phyloP scores from a whole-genome alignment of 2,329 filamentous ascomycete species.

The Coccinonectria pachysandricola region DNA sequence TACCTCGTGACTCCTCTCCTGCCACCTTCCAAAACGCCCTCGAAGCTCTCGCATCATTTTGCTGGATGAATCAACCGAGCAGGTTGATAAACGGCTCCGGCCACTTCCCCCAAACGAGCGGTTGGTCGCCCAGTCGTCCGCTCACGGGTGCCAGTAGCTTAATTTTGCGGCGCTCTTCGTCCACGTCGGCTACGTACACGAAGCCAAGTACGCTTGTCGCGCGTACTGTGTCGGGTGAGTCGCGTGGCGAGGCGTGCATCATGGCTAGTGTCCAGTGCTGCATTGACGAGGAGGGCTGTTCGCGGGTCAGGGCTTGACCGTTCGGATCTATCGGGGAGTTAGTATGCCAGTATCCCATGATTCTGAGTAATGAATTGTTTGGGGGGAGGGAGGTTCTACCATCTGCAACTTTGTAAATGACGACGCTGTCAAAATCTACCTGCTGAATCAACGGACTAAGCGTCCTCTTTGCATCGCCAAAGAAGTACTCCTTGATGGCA shows the following conservation, averaged over 20 bases:
- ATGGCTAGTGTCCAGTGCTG: slow-evolving; percentile 78
- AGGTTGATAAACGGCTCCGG: slow-evolving; percentile 76
- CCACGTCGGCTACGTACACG: slow-evolving; percentile 84
- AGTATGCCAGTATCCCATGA: too few species aligned
- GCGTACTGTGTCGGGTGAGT: slow-evolving; percentile 61
- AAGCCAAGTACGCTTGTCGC: slow-evolving; percentile 85
- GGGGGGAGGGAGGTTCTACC: slow-evolving; percentile 26
- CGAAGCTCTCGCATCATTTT: too few species aligned
- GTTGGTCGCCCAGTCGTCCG: slow-evolving; percentile 66
- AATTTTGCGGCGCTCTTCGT: slow-evolving; percentile 71
- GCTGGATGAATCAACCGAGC: slow-evolving; percentile 50
- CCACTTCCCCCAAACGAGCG: slow-evolving; percentile 77
- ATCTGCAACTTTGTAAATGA: slow-evolving; percentile 60
- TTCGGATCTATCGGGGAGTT: too few species aligned
- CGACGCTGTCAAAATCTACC: slow-evolving; percentile 64
- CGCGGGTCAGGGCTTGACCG: slow-evolving; percentile 54
- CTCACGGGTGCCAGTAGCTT: slow-evolving; percentile 77
- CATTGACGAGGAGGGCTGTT: slow-evolving; percentile 56
- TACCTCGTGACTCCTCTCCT: too few species aligned
- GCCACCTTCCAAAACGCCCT: too few species aligned
- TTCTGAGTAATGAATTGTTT: slow-evolving; percentile 1
- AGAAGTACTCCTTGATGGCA: slow-evolving; percentile 87
- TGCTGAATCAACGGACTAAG: slow-evolving; percentile 82
- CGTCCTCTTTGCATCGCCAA: slow-evolving; percentile 65
- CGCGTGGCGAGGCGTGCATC: slow-evolving; percentile 63